These are phyloP conservation scores for Xenoacremonium recifei DNA, from an alignment of 2,329 filamentous ascomycete species.

Conservation along the genomic window DNA sequence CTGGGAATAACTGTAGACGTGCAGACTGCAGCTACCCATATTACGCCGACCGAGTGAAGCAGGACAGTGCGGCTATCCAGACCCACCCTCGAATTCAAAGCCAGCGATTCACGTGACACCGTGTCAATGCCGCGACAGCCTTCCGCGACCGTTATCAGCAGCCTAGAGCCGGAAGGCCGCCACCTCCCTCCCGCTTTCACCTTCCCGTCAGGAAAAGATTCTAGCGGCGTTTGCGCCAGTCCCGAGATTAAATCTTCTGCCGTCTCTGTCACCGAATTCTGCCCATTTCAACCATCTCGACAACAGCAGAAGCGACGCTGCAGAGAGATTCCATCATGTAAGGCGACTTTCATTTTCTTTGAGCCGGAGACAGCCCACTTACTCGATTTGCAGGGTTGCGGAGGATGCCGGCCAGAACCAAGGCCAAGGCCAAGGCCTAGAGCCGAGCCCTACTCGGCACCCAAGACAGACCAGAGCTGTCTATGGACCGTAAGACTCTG, in stretches of 20 bases:
- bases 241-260: too few species aligned
- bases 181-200: too few species aligned
- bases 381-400: conserved; percentile 12
- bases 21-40: too few species aligned
- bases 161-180: conserved; percentile 6
- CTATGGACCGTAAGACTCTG: conserved; percentile 38
- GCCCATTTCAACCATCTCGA: too few species aligned
- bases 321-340: too few species aligned
- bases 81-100: conserved; percentile 1
- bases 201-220: too few species aligned
- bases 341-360: too few species aligned
- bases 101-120: conserved; percentile 30
- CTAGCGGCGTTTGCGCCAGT: too few species aligned
- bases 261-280: too few species aligned
- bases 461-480: conserved; percentile 32
- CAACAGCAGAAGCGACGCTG: too few species aligned
- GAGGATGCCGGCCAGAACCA: conserved; percentile 6
- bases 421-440: conserved; percentile 14
- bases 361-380: conserved; percentile 10
- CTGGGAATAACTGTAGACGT: too few species aligned
- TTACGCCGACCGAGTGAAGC: too few species aligned
- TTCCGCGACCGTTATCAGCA: conserved; percentile 19
- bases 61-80: conserved; percentile 5
- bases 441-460: conserved; percentile 10
- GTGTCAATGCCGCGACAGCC: conserved; percentile 28